Evolutionary conservation across 1,284 basidiomycete species (phyloP).

Genomic region (Apiotrichum montevideense): DNA sequence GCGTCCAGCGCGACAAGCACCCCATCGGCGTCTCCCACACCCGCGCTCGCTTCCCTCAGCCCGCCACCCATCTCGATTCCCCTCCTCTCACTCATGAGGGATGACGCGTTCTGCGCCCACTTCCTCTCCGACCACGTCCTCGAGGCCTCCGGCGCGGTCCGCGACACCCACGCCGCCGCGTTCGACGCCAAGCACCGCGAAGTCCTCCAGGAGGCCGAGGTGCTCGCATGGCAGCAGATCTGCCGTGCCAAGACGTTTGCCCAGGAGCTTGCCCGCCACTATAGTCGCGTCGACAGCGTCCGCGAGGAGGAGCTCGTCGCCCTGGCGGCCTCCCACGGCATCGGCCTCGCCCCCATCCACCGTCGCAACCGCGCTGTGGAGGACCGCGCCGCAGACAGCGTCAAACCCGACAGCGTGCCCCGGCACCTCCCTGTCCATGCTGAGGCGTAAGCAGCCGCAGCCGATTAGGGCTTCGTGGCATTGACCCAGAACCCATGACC

Average conservation of each 20-base stretch:
- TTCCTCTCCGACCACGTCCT: slow-evolving; percentile 35
- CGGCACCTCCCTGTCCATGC: not conserved
- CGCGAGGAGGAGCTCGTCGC: slow-evolving; percentile 20
- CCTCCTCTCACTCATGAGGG: slow-evolving; percentile 27
- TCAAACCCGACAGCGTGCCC: not conserved
- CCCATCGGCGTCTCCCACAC: slow-evolving; percentile 1
- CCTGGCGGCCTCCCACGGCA: slow-evolving; percentile 19
- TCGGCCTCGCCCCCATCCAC: slow-evolving; percentile 5
- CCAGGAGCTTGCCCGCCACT: slow-evolving; percentile 28
- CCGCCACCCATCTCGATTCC: slow-evolving; percentile 31
- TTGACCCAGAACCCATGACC: no score
- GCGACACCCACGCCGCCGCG: not conserved
- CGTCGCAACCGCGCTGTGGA: not conserved
- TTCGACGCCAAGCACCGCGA: not conserved
- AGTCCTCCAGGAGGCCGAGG: slow-evolving; percentile 28
- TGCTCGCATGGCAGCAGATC: slow-evolving; percentile 37
- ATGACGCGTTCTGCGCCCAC: slow-evolving; percentile 30
- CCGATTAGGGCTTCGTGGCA: not conserved
- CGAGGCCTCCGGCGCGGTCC: not conserved
- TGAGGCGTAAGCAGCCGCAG: not conserved
- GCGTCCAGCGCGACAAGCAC: not conserved
- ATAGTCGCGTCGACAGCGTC: slow-evolving; percentile 15
- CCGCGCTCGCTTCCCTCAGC: slow-evolving; percentile 1
- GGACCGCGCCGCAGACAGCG: no score
- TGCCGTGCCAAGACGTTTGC: slow-evolving; percentile 34